These are phyloP conservation scores for Nannochloropsis salina DNA, from an alignment of 108 stramenopile species.

Conservation along the genomic window DNA sequence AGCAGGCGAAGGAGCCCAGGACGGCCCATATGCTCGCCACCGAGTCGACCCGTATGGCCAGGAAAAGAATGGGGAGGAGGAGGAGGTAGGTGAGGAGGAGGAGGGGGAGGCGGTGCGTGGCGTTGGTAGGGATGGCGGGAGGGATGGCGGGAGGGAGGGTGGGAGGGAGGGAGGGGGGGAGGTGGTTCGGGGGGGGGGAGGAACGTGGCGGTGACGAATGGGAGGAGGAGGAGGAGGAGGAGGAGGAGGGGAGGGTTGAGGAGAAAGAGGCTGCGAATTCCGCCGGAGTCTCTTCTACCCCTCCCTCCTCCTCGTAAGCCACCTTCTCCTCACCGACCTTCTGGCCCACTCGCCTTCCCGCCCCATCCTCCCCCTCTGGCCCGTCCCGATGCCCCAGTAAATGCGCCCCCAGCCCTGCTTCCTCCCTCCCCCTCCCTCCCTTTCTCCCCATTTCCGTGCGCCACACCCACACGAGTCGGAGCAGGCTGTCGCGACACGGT, in stretches of 20 bases:
- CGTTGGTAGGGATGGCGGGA: neutral
- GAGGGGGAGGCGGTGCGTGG: neutral
- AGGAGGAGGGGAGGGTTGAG: too few species aligned
- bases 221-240: too few species aligned
- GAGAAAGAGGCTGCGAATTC: too few species aligned
- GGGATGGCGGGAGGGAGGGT: neutral
- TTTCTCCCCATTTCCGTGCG: neutral
- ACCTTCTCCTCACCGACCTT: neutral
- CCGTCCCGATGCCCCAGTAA: too few species aligned
- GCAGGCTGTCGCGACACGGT: constrained; percentile 28
- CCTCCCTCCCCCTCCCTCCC: neutral
- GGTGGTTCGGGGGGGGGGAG: too few species aligned
- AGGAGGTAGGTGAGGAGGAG: neutral
- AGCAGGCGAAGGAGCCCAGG: neutral
- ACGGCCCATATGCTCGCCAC: constrained; percentile 11
- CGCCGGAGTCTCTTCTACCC: too few species aligned
- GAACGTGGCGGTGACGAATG: too few species aligned
- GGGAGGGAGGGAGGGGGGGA: neutral
- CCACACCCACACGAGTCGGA: constrained; percentile 13
- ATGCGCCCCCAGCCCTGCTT: too few species aligned
- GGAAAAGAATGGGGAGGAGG: neutral
- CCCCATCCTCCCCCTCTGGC: too few species aligned
- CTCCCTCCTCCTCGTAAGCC: neutral
- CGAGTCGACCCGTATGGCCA: neutral
- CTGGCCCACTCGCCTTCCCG: neutral